Conservation (phyloP, 2,329 filamentous ascomycete species). For the Magnaporthales sp. region DNA sequence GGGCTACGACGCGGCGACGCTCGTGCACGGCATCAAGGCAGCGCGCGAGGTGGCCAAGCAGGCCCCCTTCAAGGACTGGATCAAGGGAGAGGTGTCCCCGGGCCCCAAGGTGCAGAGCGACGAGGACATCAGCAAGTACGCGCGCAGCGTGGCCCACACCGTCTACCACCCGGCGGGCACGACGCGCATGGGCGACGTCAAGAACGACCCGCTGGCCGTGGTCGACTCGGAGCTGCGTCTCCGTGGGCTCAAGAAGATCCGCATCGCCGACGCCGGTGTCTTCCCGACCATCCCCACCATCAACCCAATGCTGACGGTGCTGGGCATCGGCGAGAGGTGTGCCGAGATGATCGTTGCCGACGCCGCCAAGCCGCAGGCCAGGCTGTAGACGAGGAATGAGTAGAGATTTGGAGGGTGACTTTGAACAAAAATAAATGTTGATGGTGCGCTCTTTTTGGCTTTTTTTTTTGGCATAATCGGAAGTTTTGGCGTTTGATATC, state of each 20-base stretch:
- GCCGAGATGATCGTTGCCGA: constrained; percentile 77
- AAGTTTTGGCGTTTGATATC: neutral
- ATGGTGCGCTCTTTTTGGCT: neutral
- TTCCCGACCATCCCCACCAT: constrained; percentile 36
- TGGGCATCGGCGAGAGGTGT: constrained; percentile 73
- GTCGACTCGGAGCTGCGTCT: constrained; percentile 17
- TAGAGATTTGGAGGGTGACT: neutral
- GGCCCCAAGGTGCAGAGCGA: constrained; percentile 63
- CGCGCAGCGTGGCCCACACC: constrained; percentile 71
- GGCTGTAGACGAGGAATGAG: constrained; percentile 6
- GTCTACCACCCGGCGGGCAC: constrained; percentile 61
- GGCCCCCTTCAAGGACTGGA: constrained; percentile 72
- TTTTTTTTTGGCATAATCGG: neutral
- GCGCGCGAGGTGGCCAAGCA: constrained; percentile 70
- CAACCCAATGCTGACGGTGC: constrained; percentile 86
- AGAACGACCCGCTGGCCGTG: constrained; percentile 62
- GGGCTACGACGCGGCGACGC: constrained; percentile 75
- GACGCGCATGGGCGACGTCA: constrained; percentile 8
- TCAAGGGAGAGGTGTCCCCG: constrained; percentile 74
- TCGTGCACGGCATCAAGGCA: constrained; percentile 68
- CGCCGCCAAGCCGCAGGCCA: constrained; percentile 32
- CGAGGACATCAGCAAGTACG: constrained; percentile 75
- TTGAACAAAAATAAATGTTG: neutral
- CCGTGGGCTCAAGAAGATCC: constrained; percentile 14
- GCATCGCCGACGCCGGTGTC: constrained; percentile 20